These are phyloP conservation scores for Conoideocrella luteorostrata DNA, from an alignment of 2,329 filamentous ascomycete species.

Conservation along the genomic window DNA sequence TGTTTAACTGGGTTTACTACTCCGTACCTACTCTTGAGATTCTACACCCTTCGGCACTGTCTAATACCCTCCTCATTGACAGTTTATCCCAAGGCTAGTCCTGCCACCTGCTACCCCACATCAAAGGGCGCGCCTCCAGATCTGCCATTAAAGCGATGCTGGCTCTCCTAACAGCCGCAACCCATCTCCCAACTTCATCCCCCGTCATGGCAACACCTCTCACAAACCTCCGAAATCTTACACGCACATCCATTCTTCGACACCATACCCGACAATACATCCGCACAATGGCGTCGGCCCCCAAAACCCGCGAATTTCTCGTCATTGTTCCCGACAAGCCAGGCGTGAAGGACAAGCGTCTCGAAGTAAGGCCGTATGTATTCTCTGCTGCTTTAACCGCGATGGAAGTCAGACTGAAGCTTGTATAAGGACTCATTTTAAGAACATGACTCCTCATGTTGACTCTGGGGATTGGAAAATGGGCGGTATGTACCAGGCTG, in stretches of 20 bases:
- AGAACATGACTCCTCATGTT: constrained; percentile 43
- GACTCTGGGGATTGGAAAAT: constrained; percentile 54
- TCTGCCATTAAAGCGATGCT: not conserved
- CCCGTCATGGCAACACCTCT: constrained; percentile 11
- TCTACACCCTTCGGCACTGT: no score
- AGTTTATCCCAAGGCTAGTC: no score
- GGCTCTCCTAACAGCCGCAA: not conserved
- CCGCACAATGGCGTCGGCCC: constrained; percentile 23
- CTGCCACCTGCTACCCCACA: no score
- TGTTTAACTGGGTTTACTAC: no score
- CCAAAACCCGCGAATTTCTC: constrained; percentile 55
- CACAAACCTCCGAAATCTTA: not conserved
- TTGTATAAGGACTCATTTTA: constrained; percentile 44
- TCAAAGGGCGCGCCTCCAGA: not conserved
- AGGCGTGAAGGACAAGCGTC: constrained; percentile 51
- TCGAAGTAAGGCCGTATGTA: constrained; percentile 54
- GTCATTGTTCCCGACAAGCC: constrained; percentile 63
- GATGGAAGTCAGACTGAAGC: no score
- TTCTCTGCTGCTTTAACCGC: no score
- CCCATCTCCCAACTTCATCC: not conserved
- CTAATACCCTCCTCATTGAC: no score
- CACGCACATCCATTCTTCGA: constrained; percentile 2
- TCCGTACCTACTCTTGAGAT: no score
- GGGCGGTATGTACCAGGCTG: constrained; percentile 47
- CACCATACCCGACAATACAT: constrained; percentile 5